Evolutionary conservation across 176 grass and related monocot genomes (phyloP).

Genomic region (Oryza glumipatula): DNA sequence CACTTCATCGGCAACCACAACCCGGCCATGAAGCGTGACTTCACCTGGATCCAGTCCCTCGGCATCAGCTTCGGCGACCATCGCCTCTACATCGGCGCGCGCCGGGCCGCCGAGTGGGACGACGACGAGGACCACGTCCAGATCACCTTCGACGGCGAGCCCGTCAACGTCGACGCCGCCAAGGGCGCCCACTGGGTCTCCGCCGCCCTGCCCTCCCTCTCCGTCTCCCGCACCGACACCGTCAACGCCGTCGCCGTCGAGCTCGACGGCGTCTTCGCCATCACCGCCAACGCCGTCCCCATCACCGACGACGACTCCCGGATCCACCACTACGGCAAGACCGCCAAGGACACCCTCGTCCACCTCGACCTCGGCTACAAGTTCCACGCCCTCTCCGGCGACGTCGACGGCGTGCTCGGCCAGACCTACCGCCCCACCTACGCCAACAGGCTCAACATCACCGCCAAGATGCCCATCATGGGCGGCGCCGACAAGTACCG

Average conservation of each 20-base stretch:
- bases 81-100: slow-evolving; percentile 60
- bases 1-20: slow-evolving; percentile 84
- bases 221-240: slow-evolving; percentile 26
- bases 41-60: slow-evolving; percentile 61
- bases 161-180: slow-evolving; percentile 38
- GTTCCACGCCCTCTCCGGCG: slow-evolving; percentile 49
- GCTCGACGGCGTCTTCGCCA: slow-evolving; percentile 53
- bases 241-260: slow-evolving; percentile 54
- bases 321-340: slow-evolving; percentile 64
- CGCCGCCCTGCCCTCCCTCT: neutral
- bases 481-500: slow-evolving; percentile 26
- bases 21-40: slow-evolving; percentile 38
- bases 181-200: slow-evolving; percentile 43
- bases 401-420: slow-evolving; percentile 49
- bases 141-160: slow-evolving; percentile 45
- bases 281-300: slow-evolving; percentile 59
- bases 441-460: slow-evolving; percentile 31
- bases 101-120: slow-evolving; percentile 51
- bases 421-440: slow-evolving; percentile 30
- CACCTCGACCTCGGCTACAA: slow-evolving; percentile 72
- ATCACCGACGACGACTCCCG: slow-evolving; percentile 62
- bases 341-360: slow-evolving; percentile 45
- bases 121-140: slow-evolving; percentile 61
- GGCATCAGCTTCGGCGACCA: slow-evolving; percentile 42
- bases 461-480: slow-evolving; percentile 46